phyloP scores from a whole-genome alignment of 306 rosid species.

The Cucumis hystrix region DNA sequence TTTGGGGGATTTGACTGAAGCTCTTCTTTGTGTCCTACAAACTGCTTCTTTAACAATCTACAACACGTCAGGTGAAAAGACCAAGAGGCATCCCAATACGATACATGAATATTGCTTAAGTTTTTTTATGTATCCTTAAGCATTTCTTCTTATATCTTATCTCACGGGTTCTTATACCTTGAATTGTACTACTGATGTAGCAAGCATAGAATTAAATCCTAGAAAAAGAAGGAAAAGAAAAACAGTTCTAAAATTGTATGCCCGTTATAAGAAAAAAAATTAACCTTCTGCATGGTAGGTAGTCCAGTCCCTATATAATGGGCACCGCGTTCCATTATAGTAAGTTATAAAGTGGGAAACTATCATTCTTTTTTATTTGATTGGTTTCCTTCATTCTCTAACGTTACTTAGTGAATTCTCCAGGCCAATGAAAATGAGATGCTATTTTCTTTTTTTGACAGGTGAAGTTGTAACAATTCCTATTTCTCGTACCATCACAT shows the following conservation, averaged over 20 bases:
- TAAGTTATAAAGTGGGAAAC: not conserved
- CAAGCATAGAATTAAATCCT: not conserved
- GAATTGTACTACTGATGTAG: not conserved
- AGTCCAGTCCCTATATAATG: not conserved
- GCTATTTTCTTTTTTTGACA: constrained; percentile 21
- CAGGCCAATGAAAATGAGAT: constrained; percentile 4
- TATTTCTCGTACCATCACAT: constrained; percentile 40
- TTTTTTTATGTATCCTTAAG: not conserved
- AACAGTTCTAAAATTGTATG: not conserved
- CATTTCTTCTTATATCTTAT: not conserved
- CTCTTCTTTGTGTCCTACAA: constrained; percentile 81
- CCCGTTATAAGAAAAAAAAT: not conserved
- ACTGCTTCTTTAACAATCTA: constrained; percentile 61
- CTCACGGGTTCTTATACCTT: not conserved
- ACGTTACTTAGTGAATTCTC: not conserved
- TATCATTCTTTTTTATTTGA: not conserved
- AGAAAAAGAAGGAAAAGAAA: not conserved
- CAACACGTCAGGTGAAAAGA: constrained; percentile 63
- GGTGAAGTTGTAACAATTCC: constrained; percentile 76
- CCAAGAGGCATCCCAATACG: constrained; percentile 1
- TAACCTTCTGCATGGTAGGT: not conserved
- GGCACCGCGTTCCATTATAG: not conserved
- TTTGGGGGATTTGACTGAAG: constrained; percentile 52
- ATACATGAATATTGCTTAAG: not conserved
- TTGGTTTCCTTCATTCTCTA: not conserved